A percentile compares a stretch with the other conserved stretches of the same genome.
These are phyloP conservation scores for Claviceps sp. DNA, from an alignment of 2,329 filamentous ascomycete genomes.

Conservation along the genomic window DNA sequence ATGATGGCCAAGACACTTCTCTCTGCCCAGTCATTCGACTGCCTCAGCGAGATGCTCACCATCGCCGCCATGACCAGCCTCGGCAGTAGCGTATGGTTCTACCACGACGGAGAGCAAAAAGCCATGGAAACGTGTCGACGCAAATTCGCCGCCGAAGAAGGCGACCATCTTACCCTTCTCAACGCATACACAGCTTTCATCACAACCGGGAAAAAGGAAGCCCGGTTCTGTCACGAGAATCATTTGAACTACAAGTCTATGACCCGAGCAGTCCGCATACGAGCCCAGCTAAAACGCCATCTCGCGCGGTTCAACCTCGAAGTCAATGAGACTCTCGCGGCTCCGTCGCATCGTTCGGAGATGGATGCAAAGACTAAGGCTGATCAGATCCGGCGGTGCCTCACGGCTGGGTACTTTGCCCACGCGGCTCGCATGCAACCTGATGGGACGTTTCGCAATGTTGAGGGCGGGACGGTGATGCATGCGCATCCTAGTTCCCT, in stretches of 20 bases:
- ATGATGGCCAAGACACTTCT: conserved; percentile 91
- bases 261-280: conserved; percentile 69
- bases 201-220: conserved; percentile 67
- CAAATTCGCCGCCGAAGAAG: conserved; percentile 83
- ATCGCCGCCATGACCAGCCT: conserved; percentile 91
- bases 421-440: conserved; percentile 89
- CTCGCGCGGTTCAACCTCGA: conserved; percentile 72
- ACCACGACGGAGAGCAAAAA: conserved; percentile 65
- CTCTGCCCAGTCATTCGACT: conserved; percentile 59
- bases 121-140: conserved; percentile 59
- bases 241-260: conserved; percentile 78
- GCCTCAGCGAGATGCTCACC: conserved; percentile 72
- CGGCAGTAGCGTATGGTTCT: conserved; percentile 71
- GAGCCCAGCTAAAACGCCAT: conserved; percentile 74
- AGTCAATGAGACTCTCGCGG: conserved; percentile 48
- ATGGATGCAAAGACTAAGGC: conserved; percentile 28
- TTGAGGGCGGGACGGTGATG: conserved; percentile 65
- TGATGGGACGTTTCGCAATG: conserved; percentile 78
- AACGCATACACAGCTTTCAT: conserved; percentile 91
- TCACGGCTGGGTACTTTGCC: conserved; percentile 84
- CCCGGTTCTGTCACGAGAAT: conserved; percentile 78
- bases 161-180: conserved; percentile 81
- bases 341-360: conserved; percentile 12
- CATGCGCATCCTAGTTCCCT: conserved; percentile 85
- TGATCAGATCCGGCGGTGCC: conserved; percentile 69